phyloP scores from a whole-genome alignment of 2,329 filamentous ascomycete genomes.

The Ophiocordyceps robertsii region DNA sequence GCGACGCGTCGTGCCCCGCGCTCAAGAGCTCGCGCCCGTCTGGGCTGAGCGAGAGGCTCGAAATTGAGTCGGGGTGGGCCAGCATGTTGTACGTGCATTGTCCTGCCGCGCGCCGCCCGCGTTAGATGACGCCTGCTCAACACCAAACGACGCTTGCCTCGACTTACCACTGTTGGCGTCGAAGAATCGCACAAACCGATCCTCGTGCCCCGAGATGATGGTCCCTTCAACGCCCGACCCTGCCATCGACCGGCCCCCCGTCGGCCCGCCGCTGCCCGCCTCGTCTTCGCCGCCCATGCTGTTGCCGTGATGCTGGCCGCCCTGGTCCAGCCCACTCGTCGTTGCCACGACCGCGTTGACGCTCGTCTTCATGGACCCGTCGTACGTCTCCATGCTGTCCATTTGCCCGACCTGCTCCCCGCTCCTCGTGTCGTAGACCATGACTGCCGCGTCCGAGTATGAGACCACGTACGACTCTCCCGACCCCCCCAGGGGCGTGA shows the following conservation, averaged over 20 bases:
- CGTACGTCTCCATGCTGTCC: constrained; percentile 89
- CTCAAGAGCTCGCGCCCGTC: constrained; percentile 91
- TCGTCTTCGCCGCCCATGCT: constrained; percentile 59
- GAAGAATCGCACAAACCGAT: constrained; percentile 91
- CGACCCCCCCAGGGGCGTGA: constrained; percentile 69
- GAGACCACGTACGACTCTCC: constrained; percentile 89
- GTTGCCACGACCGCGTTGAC: constrained; percentile 89
- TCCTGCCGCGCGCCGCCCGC: constrained; percentile 36
- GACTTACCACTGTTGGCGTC: constrained; percentile 96
- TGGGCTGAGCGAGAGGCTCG: constrained; percentile 78
- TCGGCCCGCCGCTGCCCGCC: constrained; percentile 58
- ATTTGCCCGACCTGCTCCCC: constrained; percentile 87
- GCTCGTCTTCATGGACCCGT: constrained; percentile 63
- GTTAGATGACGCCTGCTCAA: constrained; percentile 4
- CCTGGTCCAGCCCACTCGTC: constrained; percentile 66
- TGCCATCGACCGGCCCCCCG: constrained; percentile 50
- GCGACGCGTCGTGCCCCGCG: constrained; percentile 85
- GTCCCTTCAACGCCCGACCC: constrained; percentile 80
- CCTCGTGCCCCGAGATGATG: constrained; percentile 93
- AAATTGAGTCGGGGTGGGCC: constrained; percentile 86
- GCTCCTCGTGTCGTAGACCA: constrained; percentile 84
- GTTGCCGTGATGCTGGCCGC: constrained; percentile 37
- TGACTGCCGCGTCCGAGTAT: constrained; percentile 77
- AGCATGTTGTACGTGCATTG: constrained; percentile 99
- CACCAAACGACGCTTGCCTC: background rate